A percentile compares a stretch with the other conserved stretches of the same genome.
Evolutionary conservation across 78 protist species (phyloP).

Genomic region (Carpediemonas membranifera): DNA sequence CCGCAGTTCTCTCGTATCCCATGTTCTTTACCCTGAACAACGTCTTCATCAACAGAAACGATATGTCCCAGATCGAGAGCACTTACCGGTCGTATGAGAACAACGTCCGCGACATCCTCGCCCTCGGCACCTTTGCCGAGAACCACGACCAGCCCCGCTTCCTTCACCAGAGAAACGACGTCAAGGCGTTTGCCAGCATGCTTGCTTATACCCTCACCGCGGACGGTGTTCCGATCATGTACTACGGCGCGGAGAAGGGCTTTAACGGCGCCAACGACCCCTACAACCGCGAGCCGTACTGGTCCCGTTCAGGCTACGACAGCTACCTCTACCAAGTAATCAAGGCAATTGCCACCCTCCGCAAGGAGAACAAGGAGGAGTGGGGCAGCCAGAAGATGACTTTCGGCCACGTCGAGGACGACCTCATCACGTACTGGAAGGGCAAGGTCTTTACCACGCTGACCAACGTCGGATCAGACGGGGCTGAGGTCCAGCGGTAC

Average conservation of each 20-base stretch:
- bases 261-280: constrained; percentile 65
- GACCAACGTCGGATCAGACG: constrained; percentile 52
- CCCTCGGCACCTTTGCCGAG: constrained; percentile 51
- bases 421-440: constrained; percentile 49
- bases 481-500: background rate
- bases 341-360: background rate
- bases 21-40: constrained; percentile 50
- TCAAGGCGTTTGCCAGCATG: constrained; percentile 42
- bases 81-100: background rate
- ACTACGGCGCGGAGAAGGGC: constrained; percentile 75
- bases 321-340: constrained; percentile 30
- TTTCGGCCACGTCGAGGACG: constrained; percentile 33
- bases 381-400: constrained; percentile 11
- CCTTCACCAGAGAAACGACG: constrained; percentile 31
- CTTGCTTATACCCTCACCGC: constrained; percentile 29
- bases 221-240: constrained; percentile 60
- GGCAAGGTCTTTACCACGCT: constrained; percentile 50
- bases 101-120: background rate
- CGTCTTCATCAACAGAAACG: constrained; percentile 38
- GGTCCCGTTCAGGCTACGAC: constrained; percentile 43
- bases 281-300: constrained; percentile 59
- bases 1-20: constrained; percentile 62
- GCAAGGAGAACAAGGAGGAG: no score
- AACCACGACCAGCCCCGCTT: constrained; percentile 79
- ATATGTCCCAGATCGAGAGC: constrained; percentile 51